A percentile compares a stretch with the other conserved stretches of the same genome.
Conservation (phyloP, 257 asterid genomes). For the Linderniella brevidens region DNA sequence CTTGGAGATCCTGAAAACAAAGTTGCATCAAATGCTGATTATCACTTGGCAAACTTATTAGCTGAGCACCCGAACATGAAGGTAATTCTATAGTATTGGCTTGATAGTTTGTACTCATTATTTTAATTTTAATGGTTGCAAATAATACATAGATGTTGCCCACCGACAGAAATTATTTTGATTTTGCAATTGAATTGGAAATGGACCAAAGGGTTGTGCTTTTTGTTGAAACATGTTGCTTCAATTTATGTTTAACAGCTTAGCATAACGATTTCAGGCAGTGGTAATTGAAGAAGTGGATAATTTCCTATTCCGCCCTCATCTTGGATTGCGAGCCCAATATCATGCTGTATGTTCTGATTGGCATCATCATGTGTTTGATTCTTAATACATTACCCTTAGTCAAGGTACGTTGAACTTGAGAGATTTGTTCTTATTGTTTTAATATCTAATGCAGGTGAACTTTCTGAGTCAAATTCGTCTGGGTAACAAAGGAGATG, state of each 20-base stretch:
- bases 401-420: not conserved
- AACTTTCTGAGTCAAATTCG: conserved; percentile 77
- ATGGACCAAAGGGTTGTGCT: too few relatives aligned
- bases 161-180: too few relatives aligned
- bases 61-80: conserved; percentile 96
- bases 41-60: conserved; percentile 73
- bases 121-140: too few relatives aligned
- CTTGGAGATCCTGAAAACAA: conserved; percentile 94
- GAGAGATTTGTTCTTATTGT: not conserved
- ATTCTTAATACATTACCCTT: not conserved
- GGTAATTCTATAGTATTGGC: conserved; percentile 22
- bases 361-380: not conserved
- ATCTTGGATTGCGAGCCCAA: conserved; percentile 70
- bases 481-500: conserved; percentile 81
- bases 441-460: conserved; percentile 29
- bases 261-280: conserved; percentile 25
- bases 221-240: too few relatives aligned
- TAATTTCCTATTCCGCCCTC: conserved; percentile 88
- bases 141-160: too few relatives aligned
- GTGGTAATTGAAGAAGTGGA: conserved; percentile 95
- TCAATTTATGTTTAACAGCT: too few relatives aligned
- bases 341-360: conserved; percentile 66
- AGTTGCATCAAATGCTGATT: conserved; percentile 94
- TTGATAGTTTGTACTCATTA: not conserved
- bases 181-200: too few relatives aligned